Evolutionary conservation across 2,329 filamentous ascomycete species (phyloP).

Genomic region (Cylindrodendrum hubeiense): DNA sequence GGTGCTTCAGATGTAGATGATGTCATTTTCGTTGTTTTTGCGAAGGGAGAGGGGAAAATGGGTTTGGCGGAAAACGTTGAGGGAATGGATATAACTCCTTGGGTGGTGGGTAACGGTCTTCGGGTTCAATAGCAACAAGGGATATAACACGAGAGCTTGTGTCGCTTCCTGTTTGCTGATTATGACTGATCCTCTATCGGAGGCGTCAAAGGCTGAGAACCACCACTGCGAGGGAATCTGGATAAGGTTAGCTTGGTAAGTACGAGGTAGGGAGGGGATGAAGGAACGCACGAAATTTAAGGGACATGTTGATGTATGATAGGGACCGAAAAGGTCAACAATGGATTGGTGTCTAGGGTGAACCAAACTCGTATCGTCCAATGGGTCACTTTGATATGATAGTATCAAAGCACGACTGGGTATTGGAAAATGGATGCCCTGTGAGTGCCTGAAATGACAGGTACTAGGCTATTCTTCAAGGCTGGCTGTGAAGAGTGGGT

Average conservation of each 20-base stretch:
- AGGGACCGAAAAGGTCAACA: slow-evolving; percentile 10
- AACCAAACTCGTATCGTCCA: slow-evolving; percentile 3
- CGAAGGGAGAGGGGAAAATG: background rate
- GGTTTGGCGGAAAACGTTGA: background rate
- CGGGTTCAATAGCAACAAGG: slow-evolving; percentile 2
- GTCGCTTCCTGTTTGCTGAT: slow-evolving; percentile 4
- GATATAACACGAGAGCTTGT: background rate
- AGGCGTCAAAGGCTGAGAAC: slow-evolving; percentile 25
- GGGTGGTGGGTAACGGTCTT: background rate
- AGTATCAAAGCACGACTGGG: background rate
- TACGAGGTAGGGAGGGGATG: background rate
- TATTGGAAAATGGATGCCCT: background rate
- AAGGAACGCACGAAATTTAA: slow-evolving; percentile 25
- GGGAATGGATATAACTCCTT: background rate
- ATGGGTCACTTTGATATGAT: background rate
- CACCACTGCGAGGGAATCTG: slow-evolving; percentile 20
- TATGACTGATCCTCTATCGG: slow-evolving; percentile 6
- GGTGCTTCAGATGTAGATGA: slow-evolving; percentile 21
- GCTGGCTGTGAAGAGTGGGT: slow-evolving; percentile 5
- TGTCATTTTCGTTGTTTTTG: slow-evolving; percentile 32
- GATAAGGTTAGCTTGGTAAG: slow-evolving; percentile 3
- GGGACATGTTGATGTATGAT: slow-evolving; percentile 31
- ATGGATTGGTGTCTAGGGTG: slow-evolving; percentile 11
- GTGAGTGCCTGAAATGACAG: background rate
- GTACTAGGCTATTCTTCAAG: background rate